A percentile compares a stretch with the other conserved stretches of the same genome.
These are phyloP conservation scores for Penicillium sp. DNA, from an alignment of 2,329 filamentous ascomycete species.

Conservation along the genomic window DNA sequence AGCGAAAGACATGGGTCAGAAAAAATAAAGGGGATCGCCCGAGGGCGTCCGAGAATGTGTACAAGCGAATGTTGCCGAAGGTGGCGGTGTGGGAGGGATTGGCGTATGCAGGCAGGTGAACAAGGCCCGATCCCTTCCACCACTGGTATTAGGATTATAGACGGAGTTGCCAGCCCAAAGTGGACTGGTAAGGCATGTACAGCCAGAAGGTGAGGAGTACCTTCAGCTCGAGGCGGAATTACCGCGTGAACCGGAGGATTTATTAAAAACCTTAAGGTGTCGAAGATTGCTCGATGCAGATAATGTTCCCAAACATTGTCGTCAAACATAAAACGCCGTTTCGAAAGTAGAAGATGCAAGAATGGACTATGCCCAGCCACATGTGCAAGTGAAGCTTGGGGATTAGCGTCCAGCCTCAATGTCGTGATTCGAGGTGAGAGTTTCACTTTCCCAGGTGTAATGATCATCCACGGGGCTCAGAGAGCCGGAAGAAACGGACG, in stretches of 20 bases:
- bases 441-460: slow-evolving; percentile 46
- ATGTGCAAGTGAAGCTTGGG: slow-evolving; percentile 20
- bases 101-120: slow-evolving; percentile 12
- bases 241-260: slow-evolving; percentile 24
- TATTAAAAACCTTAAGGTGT: slow-evolving; percentile 41
- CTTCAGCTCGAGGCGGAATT: slow-evolving; percentile 22
- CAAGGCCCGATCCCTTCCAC: slow-evolving; percentile 14
- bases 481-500: slow-evolving; percentile 66
- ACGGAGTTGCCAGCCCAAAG: slow-evolving; percentile 27
- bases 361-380: slow-evolving; percentile 20
- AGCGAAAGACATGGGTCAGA: slow-evolving; percentile 37
- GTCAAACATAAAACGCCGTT: slow-evolving; percentile 39
- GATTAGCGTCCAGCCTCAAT: slow-evolving; percentile 40
- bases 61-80: slow-evolving; percentile 41
- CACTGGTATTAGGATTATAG: slow-evolving; percentile 44
- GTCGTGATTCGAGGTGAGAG: slow-evolving; percentile 38
- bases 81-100: slow-evolving; percentile 18
- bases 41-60: slow-evolving; percentile 24
- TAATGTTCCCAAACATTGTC: slow-evolving; percentile 35
- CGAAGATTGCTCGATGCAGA: slow-evolving; percentile 41
- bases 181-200: slow-evolving; percentile 37
- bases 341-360: slow-evolving; percentile 30
- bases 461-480: slow-evolving; percentile 62
- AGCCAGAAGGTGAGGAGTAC: slow-evolving; percentile 28
- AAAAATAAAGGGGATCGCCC: slow-evolving; percentile 22